phyloP scores from a whole-genome alignment of 176 grass and related monocot species.

The Musa schizocarpa region DNA sequence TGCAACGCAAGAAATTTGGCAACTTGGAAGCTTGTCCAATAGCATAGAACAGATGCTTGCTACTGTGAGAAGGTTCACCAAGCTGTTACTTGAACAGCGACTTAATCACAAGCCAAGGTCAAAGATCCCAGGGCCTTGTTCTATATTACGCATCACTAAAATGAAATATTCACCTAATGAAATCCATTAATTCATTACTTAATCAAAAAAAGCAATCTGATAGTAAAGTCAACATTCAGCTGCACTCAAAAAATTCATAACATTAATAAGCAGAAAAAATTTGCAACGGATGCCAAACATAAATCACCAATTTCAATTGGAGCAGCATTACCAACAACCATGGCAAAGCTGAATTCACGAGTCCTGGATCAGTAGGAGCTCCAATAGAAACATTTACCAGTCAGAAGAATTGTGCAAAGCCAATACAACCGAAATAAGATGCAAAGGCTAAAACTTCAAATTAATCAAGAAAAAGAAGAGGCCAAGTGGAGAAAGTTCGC shows the following conservation, averaged over 20 bases:
- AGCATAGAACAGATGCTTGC: too few relatives aligned
- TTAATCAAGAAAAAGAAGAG: background rate
- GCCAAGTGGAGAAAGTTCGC: constrained; percentile 1
- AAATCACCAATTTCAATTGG: background rate
- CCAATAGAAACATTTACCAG: background rate
- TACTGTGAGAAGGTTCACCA: background rate
- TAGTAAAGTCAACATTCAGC: background rate
- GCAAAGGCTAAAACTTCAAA: too few relatives aligned
- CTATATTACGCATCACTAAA: background rate
- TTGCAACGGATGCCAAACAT: background rate
- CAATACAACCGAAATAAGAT: background rate
- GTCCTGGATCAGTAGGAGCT: background rate
- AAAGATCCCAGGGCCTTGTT: background rate
- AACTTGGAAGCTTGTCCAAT: background rate
- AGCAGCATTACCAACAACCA: background rate
- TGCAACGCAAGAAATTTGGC: background rate
- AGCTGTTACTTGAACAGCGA: background rate
- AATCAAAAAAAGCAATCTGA: background rate
- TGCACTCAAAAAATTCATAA: too few relatives aligned
- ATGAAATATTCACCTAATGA: background rate
- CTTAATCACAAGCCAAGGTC: background rate
- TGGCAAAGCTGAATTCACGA: background rate
- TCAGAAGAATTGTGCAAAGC: background rate
- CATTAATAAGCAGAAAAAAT: too few relatives aligned
- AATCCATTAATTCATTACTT: background rate